A percentile compares a stretch with the other conserved stretches of the same genome.
phyloP scores from a whole-genome alignment of 805 yeast species.

The Zygosaccharomyces gambellarensis region DNA sequence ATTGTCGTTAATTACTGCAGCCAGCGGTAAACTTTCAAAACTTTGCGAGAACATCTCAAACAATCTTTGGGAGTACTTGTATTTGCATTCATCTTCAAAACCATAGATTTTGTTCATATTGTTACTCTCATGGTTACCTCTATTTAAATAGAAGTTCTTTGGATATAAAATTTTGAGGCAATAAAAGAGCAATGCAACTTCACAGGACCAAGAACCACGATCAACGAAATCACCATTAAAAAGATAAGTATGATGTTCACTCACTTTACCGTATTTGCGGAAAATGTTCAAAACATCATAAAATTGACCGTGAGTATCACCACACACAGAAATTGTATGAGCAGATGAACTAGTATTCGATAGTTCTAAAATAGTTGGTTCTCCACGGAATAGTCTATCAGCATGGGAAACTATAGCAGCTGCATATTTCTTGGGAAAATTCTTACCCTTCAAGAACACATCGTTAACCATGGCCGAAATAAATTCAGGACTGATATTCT shows the following conservation, averaged over 20 bases:
- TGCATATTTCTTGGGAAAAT: conserved; percentile 74
- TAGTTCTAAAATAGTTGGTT: conserved; percentile 74
- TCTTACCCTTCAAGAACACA: conserved; percentile 67
- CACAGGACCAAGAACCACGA: conserved; percentile 97
- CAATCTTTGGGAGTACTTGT: conserved; percentile 75
- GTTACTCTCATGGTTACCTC: conserved; percentile 96
- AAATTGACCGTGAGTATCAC: conserved; percentile 97
- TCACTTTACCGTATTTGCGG: conserved; percentile 65
- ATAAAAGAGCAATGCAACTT: conserved; percentile 79
- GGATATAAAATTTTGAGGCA: conserved; percentile 77
- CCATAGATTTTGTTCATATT: conserved; percentile 97
- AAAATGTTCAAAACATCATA: conserved; percentile 84
- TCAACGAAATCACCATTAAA: conserved; percentile 98
- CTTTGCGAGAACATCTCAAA: conserved; percentile 82
- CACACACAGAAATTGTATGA: conserved; percentile 72
- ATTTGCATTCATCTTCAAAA: conserved; percentile 91
- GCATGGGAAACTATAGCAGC: conserved; percentile 76
- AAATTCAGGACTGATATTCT: conserved; percentile 49
- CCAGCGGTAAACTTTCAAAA: conserved; percentile 81
- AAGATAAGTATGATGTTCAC: conserved; percentile 58
- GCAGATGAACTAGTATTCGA: conserved; percentile 29
- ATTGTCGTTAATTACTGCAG: conserved; percentile 69
- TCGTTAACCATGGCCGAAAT: conserved; percentile 57
- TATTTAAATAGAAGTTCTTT: conserved; percentile 60
- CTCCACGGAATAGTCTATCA: conserved; percentile 55